A percentile compares a stretch with the other conserved stretches of the same genome.
These are phyloP conservation scores for Pseudocercospora macadamiae DNA, from an alignment of 2,329 filamentous ascomycete genomes.

Conservation along the genomic window DNA sequence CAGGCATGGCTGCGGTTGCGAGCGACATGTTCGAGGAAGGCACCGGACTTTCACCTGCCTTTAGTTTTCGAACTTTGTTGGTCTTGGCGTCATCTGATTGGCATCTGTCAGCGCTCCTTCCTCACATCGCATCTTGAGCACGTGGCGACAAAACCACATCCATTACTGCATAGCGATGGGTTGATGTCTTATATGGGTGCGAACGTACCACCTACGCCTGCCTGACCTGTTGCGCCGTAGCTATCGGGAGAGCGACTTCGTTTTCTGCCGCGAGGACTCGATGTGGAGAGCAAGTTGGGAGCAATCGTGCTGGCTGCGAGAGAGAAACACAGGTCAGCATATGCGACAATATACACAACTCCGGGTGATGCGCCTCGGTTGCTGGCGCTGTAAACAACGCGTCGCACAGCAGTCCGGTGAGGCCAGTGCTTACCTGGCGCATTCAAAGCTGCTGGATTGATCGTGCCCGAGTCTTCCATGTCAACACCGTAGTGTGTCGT, in stretches of 20 bases:
- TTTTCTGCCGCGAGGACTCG: constrained; percentile 71
- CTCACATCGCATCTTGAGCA: not conserved
- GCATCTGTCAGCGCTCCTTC: constrained; percentile 27
- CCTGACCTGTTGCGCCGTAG: constrained; percentile 52
- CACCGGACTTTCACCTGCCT: constrained; percentile 30
- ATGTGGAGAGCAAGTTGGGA: constrained; percentile 46
- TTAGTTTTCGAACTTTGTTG: constrained; percentile 51
- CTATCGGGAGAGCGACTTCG: constrained; percentile 75
- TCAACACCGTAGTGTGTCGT: constrained; percentile 34
- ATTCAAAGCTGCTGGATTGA: constrained; percentile 86
- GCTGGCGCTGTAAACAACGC: constrained; percentile 21
- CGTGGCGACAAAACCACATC: too few relatives aligned
- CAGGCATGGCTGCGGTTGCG: constrained; percentile 57
- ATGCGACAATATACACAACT: constrained; percentile 7
- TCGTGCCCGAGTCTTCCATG: constrained; percentile 79
- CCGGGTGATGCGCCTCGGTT: constrained; percentile 1
- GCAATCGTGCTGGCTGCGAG: constrained; percentile 49
- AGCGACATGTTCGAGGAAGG: constrained; percentile 43
- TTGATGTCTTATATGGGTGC: constrained; percentile 9
- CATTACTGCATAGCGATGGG: not conserved
- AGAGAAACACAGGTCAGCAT: constrained; percentile 25
- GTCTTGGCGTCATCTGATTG: constrained; percentile 47
- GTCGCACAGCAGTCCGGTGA: constrained; percentile 24
- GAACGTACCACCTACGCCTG: constrained; percentile 70
- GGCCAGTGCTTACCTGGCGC: constrained; percentile 64